Evolutionary conservation across 1,284 basidiomycete genomes (phyloP).

Genomic region (Leccinum solheimii): DNA sequence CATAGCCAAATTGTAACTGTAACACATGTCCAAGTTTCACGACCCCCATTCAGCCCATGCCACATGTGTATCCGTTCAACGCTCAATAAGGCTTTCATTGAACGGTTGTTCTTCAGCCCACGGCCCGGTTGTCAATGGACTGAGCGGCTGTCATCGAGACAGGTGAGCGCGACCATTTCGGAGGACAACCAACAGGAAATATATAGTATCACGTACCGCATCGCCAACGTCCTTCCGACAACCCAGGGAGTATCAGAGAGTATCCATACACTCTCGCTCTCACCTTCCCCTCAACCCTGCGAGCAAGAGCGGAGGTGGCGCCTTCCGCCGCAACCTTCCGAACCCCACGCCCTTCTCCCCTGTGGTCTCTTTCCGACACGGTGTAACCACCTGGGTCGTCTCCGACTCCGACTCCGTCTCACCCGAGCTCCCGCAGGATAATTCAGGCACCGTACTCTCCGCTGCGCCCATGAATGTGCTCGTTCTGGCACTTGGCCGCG

Average conservation of each 20-base stretch:
- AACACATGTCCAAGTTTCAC: background rate
- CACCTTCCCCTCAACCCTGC: background rate
- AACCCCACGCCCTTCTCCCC: slow-evolving; percentile 8
- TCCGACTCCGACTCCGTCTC: slow-evolving; percentile 11
- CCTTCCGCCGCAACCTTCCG: slow-evolving; percentile 6
- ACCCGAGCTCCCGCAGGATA: slow-evolving; percentile 18
- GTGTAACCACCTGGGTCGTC: background rate
- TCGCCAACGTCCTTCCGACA: background rate
- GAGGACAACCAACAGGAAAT: background rate
- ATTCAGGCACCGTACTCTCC: slow-evolving; percentile 7
- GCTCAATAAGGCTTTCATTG: background rate
- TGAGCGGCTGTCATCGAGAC: slow-evolving; percentile 1
- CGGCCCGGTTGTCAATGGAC: background rate
- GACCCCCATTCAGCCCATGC: background rate
- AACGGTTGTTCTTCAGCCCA: slow-evolving; percentile 16
- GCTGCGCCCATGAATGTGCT: background rate
- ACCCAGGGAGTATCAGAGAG: background rate
- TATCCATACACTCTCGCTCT: background rate
- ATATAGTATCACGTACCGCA: slow-evolving; percentile 7
- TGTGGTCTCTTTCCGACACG: background rate
- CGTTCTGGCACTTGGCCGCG: background rate
- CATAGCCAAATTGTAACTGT: background rate
- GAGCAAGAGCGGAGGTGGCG: background rate
- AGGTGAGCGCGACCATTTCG: background rate
- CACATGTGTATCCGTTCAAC: background rate